These are phyloP conservation scores for Prunus mira DNA, from an alignment of 306 rosid genomes.

Conservation along the genomic window DNA sequence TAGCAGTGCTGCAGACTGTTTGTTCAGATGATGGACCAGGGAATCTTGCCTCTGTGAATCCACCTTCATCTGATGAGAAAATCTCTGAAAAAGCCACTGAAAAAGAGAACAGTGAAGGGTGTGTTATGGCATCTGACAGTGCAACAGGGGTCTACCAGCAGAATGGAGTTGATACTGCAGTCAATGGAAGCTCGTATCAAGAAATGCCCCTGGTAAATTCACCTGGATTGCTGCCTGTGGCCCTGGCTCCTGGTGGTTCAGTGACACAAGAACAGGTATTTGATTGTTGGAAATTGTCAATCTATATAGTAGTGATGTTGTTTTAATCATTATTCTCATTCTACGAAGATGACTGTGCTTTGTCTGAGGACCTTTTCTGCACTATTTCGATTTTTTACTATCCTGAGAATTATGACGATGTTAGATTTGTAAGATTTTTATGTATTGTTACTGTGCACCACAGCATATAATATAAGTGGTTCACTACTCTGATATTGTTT, in stretches of 20 bases:
- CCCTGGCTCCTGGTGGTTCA: constrained; percentile 13
- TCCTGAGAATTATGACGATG: not conserved
- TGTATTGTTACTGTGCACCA: not conserved
- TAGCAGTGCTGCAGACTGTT: constrained; percentile 18
- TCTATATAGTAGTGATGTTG: not conserved
- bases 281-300: not conserved
- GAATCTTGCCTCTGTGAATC: constrained; percentile 21
- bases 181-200: constrained; percentile 25
- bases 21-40: constrained; percentile 8
- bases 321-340: not conserved
- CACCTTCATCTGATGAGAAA: constrained; percentile 30
- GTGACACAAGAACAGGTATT: constrained; percentile 33
- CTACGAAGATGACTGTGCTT: not conserved
- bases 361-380: not conserved
- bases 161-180: constrained; percentile 30
- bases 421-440: not conserved
- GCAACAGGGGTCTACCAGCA: constrained; percentile 30
- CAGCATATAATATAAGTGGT: not conserved
- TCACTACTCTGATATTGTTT: not conserved
- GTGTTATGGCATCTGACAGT: constrained; percentile 18
- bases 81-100: constrained; percentile 15
- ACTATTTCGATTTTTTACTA: not conserved
- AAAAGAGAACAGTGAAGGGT: constrained; percentile 21
- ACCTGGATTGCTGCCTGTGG: constrained; percentile 26
- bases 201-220: constrained; percentile 28